A percentile compares a stretch with the other conserved stretches of the same genome.
phyloP scores from a whole-genome alignment of 2,329 filamentous ascomycete species.

The Ophiostoma sp. region DNA sequence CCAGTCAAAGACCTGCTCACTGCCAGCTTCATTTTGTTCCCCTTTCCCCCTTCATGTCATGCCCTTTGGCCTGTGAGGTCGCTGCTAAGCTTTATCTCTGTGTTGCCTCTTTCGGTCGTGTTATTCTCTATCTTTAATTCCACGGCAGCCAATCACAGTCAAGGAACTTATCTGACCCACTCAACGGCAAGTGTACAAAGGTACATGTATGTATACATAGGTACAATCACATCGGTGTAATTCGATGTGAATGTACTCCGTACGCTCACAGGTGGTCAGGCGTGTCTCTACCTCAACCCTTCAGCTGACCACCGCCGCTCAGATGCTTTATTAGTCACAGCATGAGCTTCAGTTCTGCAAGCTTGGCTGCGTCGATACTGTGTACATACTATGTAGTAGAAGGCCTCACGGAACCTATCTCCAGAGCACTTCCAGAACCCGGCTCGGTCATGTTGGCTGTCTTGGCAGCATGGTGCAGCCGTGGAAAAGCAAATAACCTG shows the following conservation, averaged over 20 bases:
- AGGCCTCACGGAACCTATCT: background rate
- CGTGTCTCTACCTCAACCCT: background rate
- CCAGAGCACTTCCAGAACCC: constrained; percentile 5
- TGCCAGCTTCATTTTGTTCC: background rate
- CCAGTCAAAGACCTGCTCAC: background rate
- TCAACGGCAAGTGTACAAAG: background rate
- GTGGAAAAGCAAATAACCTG: constrained; percentile 6
- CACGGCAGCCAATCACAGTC: constrained; percentile 19
- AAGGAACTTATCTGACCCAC: constrained; percentile 21
- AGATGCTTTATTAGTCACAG: background rate
- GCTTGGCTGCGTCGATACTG: background rate
- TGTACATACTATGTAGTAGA: background rate
- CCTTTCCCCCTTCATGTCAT: background rate
- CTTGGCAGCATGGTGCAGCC: background rate
- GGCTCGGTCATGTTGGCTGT: background rate
- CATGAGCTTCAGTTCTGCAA: background rate
- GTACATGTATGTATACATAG: background rate
- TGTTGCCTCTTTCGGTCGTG: constrained; percentile 18
- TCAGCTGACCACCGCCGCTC: background rate
- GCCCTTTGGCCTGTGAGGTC: background rate
- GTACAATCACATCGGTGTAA: background rate
- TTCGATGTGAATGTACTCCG: background rate
- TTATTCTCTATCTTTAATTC: constrained; percentile 1
- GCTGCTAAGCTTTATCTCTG: background rate
- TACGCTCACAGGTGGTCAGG: too few relatives aligned